Percentiles rank a stretch among this genome's conserved stretches.
phyloP scores from a whole-genome alignment of 495 filamentous ascomycete species.

The Durotheca rogersii region DNA sequence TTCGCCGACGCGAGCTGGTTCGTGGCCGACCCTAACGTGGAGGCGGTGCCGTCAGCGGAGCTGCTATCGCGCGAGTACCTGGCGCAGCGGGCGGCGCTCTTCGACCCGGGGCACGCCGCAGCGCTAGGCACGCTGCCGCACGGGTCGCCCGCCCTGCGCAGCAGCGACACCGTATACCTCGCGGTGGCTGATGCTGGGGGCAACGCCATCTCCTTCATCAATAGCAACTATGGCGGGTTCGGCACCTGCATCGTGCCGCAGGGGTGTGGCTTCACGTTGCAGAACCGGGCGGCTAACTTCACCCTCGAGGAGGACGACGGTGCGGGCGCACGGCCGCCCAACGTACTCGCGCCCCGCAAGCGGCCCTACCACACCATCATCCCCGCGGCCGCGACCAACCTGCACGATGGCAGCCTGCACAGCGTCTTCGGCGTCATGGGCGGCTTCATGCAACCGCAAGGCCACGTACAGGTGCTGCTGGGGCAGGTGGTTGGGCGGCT shows the following conservation, averaged over 20 bases:
- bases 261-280: slow-evolving; percentile 86
- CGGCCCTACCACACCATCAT: slow-evolving; percentile 98
- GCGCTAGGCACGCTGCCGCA: slow-evolving; percentile 32
- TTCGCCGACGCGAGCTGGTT: slow-evolving; percentile 92
- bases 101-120: slow-evolving; percentile 34
- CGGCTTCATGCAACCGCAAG: slow-evolving; percentile 98
- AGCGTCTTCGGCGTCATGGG: slow-evolving; percentile 95
- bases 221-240: slow-evolving; percentile 90
- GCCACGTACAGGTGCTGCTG: slow-evolving; percentile 90
- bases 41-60: slow-evolving; percentile 62
- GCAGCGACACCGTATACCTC: slow-evolving; percentile 94
- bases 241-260: slow-evolving; percentile 82
- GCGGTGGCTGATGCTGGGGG: slow-evolving; percentile 74
- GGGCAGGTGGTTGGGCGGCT: slow-evolving; percentile 86
- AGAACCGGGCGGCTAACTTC: slow-evolving; percentile 93
- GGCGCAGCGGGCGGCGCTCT: slow-evolving; percentile 41
- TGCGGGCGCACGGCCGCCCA: slow-evolving; percentile 73
- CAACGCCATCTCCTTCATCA: slow-evolving; percentile 95
- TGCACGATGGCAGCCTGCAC: slow-evolving; percentile 68
- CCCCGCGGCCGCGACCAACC: slow-evolving; percentile 81
- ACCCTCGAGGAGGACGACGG: slow-evolving; percentile 58
- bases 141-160: slow-evolving; percentile 61
- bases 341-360: slow-evolving; percentile 77
- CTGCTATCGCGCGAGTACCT: slow-evolving; percentile 57
- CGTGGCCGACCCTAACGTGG: slow-evolving; percentile 76